Base-by-base conservation (phyloP, 2,329 filamentous ascomycete genomes). In the Aspergillus eucalypticola region DNA sequence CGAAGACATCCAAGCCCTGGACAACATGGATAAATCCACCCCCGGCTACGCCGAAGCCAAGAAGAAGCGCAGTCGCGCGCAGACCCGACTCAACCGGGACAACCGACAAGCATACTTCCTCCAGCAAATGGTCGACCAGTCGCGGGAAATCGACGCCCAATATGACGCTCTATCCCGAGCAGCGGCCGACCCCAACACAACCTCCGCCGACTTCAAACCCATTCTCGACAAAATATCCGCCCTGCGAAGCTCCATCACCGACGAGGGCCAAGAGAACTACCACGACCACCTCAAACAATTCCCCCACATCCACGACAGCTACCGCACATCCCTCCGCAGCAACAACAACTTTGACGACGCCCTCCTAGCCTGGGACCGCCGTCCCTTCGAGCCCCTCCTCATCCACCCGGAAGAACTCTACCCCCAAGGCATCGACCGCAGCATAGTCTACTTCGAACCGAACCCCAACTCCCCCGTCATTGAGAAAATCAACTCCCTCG, bases 371-470 rank as follows among this genome's bases (percentile, higher is more conserved):
- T 93, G 88, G 86, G 91, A 96, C 73, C 82, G 84, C 1, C 86
- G 92, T 15, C 76, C 80, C 2, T 87, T 86, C 68, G 91, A 96
- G 68, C 90, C 91, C 0, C 79, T 96, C 15, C 74, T 79, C 23
- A 83, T 85, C 2, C 61, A 79, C 4, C 54, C 75, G 0, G 69
- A 82, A 0, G 92, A 96, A 65, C 88, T 91, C 68, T 91, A 82
- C 72, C 91, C 91, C 1, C 79, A 82, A 3, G 61, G 65, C 5
- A 65, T 66, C 17, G 66, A 76, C 6, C 69, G 72, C 6, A 69
- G 72, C 0, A 60, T 78, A 11, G 56, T 76, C 8, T 75, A 75
- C 62, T 74, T 78, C 51, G 73, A 74, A 59, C 63, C 73, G 3
- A 64, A 76, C 54, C 42, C 67, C 17, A 66, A 73, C 32, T 66